Evolutionary conservation across 164 flowering plant genomes (phyloP), one percentile per base, ranked within the genome.

Genomic region (Berberis vulgaris): DNA sequence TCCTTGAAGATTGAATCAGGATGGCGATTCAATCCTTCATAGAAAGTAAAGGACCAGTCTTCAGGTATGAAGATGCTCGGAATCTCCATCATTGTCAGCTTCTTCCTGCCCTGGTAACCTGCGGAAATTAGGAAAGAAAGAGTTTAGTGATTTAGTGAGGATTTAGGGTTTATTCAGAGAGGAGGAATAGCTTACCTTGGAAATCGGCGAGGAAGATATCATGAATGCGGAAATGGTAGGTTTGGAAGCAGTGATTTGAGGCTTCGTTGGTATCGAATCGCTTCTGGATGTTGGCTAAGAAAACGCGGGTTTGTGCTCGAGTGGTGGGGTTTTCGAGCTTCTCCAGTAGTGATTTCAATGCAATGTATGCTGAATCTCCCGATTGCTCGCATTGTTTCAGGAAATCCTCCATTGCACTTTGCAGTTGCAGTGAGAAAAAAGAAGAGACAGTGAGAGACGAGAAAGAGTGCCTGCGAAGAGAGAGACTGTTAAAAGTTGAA

Each of bases 11-110:
- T 89, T n/a, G 96, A 84, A 53, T 85, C 86, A 3, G 90, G 86
- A 60, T 89, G 88, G 64, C 99, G 80, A 67, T 89, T 91, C 41
- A 94, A 73, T 60, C 99, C 99, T 78, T 94, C 99, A 72, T 83
- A 94, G 64, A 94, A 94, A 5, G 99, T 91, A 70, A 82, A 91
- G 46, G 99, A 94, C 99, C 99, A 91, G 66, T 94, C 91, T 81
- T 94, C 99, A 12, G 99, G 99, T 43, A 94, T 62, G 68, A 91
- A 94, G 57, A 94, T 94, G 71, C 99, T 94, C 1, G 99, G 99
- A 26, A 94, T 91, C 52, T 89, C 94, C 87, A 94, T 82, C 91
- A 82, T 83, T 46, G 93, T 84, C 71, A 94, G 67, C 69, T 84
- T 91, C 59, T 89, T 89, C 67, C 90, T 84, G 49, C 82, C 74